Evolutionary conservation across 768 basidiomycete species (phyloP), one percentile per base, ranked within the genome.

Genomic region (Baorangia bicolor): DNA sequence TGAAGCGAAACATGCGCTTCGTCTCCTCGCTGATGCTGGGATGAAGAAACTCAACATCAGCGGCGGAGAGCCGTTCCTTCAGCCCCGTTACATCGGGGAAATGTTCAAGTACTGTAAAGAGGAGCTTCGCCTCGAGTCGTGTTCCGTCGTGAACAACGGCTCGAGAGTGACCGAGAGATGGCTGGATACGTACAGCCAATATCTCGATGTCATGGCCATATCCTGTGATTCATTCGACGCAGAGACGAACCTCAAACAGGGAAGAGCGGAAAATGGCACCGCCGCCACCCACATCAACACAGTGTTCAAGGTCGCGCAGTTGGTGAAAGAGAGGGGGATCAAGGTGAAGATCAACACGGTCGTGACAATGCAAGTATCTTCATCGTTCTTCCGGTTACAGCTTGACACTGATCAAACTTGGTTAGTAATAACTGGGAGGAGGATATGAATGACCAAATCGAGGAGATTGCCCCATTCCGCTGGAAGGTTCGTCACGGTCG

Each of bases 121-220:
- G 25, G 69, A 71, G n/a, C 62, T 73, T 10, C 4, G 38, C 8
- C 53, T 76, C 34, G 68, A 69, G 45, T 70, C 72, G 7, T 69
- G 66, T 33, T 59, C 66, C 21, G 46, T 70, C 35, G 60, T 69
- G 7, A 64, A 40, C 65, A 71, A 71, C 53, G 74, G 68, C 0
- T 72, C 70, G 10, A 72, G 64, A 41, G 73, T 75, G 37, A 73
- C 71, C 0, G 68, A 74, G 54, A 66, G 59, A 43, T 76, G 75
- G 73, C 47, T 76, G 27, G 68, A 70, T 14, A 65, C 52, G 23
- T 75, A 73, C 38, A 72, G 75, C 0, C 25, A 65, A 41, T 75
- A 71, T 51, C 62, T 75, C 42, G 73, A 74, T 40, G 49, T 73
- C 40, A 72, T 75, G 63, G 71, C 74, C 12, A 72, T 75, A 13